Conservation (phyloP, 2,329 filamentous ascomycete genomes). For the Calonectria henricotiae region DNA sequence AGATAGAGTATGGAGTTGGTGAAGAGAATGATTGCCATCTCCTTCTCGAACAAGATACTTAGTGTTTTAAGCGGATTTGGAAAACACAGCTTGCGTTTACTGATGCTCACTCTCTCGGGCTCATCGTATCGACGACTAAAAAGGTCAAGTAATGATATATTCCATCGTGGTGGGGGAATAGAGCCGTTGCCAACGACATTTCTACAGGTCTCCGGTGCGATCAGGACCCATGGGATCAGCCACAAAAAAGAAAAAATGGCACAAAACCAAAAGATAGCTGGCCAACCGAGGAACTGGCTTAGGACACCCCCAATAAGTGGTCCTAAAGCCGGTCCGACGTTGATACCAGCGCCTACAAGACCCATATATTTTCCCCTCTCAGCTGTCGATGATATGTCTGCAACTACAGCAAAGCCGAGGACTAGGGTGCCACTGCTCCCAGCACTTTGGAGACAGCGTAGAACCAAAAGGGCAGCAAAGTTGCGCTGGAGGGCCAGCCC, state of each 20-base stretch:
- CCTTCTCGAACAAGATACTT: conserved; percentile 71
- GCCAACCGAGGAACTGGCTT: conserved; percentile 76
- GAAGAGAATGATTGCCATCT: conserved; percentile 69
- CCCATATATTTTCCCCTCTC: conserved; percentile 84
- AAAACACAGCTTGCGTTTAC: conserved; percentile 64
- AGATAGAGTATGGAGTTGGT: conserved; percentile 72
- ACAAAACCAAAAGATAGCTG: conserved; percentile 80
- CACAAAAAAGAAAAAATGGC: conserved; percentile 69
- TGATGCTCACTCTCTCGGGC: conserved; percentile 56
- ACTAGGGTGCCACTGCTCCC: conserved; percentile 81
- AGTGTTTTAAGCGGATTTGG: conserved; percentile 74
- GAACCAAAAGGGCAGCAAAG: conserved; percentile 72
- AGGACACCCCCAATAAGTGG: conserved; percentile 78
- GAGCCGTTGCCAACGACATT: conserved; percentile 77
- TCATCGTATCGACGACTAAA: conserved; percentile 58
- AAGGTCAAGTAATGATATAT: conserved; percentile 71
- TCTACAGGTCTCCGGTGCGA: conserved; percentile 74
- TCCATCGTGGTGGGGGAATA: conserved; percentile 72
- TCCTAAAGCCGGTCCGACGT: conserved; percentile 70
- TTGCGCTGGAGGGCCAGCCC: conserved; percentile 73
- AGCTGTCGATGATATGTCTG: conserved; percentile 78
- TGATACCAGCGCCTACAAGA: conserved; percentile 73
- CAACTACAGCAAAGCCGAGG: conserved; percentile 79
- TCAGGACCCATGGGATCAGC: conserved; percentile 69
- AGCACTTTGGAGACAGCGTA: conserved; percentile 75